Base-by-base conservation (phyloP, 1,284 basidiomycete genomes). In the Cutaneotrichosporon sp. region DNA sequence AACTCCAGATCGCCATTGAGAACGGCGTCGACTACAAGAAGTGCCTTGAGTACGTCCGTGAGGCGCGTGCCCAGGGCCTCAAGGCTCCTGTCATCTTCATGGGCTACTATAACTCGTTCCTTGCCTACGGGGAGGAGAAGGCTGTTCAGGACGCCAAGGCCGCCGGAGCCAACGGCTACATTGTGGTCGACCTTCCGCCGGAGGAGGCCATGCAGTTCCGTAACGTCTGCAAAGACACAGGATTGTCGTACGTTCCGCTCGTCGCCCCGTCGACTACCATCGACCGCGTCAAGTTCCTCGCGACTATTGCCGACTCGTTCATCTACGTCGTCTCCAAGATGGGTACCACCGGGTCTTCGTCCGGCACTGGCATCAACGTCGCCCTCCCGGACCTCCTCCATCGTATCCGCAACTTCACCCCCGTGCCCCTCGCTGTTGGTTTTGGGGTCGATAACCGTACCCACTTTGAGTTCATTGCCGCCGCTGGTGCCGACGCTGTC, bases 261-360 rank as follows among this genome's bases (percentile, higher is more conserved):
- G 87, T 99, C 61, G 93, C 94, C 1, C 96, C 96, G 4, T 94
- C 91, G 1, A 98, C 96, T 1, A 86, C 87, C 17, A 78, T 87
- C 42, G 79, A 82, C 52, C 87, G 96, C 34, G 89, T 98, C 70
- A 85, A 88, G 68, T 94, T 96, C 77, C 81, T 99, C 29, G 79
- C 89, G 5, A 84, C 85, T 8, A 94, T 97, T 60, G 93, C 96
- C 20, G 94, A 98, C 74, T 86, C 88, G 4, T 98, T 98, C 79
- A 91, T 99, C 64, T 99, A 99, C 72, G 85, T 98, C 49, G 90
- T 96, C 10, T 92, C 89, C 32, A 90, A 89, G 89, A 97, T 98
- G 92, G 94, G 94, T 25, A 94, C 90, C 1, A 98, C 94, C 1
- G 96, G 94, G 35, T 97, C 92, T 4, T 88, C 90, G 1, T 84